Conservation (phyloP, 2,329 filamentous ascomycete species). For the Aspergillus ustus region DNA sequence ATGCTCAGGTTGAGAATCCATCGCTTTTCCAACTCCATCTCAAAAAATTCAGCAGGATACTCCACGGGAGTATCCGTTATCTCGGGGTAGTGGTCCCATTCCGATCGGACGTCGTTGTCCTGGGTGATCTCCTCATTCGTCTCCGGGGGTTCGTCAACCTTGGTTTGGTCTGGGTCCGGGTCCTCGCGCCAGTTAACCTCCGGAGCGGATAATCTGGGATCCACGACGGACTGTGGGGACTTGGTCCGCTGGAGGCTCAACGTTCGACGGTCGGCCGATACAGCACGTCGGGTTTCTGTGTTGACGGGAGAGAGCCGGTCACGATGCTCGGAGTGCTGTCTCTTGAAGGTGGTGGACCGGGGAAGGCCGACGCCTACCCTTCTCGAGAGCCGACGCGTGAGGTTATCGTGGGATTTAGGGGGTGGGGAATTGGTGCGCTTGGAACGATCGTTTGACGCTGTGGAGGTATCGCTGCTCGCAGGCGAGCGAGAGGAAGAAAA, state of each 20-base stretch:
- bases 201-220: conserved; percentile 46
- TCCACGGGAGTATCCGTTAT: conserved; percentile 32
- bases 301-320: conserved; percentile 71
- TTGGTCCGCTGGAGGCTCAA: conserved; percentile 50
- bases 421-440: conserved; percentile 17
- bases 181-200: conserved; percentile 45
- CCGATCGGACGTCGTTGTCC: conserved; percentile 31
- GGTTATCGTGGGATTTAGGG: conserved; percentile 34
- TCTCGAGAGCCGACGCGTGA: conserved; percentile 43
- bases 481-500: conserved; percentile 33
- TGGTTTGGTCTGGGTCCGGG: conserved; percentile 31
- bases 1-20: conserved; percentile 99
- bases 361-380: conserved; percentile 77
- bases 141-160: conserved; percentile 37
- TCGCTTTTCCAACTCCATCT: conserved; percentile 79
- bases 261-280: conserved; percentile 60
- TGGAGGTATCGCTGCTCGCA: conserved; percentile 20
- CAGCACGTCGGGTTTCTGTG: conserved; percentile 67
- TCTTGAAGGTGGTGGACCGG: conserved; percentile 76
- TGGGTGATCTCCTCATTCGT: conserved; percentile 36
- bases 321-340: conserved; percentile 80
- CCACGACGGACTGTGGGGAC: conserved; percentile 45
- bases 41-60: conserved; percentile 54
- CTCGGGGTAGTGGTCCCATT: conserved; percentile 35
- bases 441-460: conserved; percentile 22